Base-by-base conservation (phyloP, 2,329 filamentous ascomycete species). In the Penicillium sp. region DNA sequence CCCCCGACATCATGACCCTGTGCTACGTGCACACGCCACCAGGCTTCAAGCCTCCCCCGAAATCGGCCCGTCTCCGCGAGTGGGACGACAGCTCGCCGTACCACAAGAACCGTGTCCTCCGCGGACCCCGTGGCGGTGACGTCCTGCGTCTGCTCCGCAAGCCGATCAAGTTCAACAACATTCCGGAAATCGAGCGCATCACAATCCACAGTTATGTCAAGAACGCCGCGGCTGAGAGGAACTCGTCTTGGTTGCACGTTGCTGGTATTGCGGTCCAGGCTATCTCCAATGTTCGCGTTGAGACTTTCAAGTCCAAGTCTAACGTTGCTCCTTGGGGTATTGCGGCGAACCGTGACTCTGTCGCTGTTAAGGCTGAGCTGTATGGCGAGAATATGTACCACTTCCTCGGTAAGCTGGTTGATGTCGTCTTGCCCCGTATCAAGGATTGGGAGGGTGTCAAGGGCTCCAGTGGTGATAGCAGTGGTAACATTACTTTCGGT, bases 11-110 rank as follows among this genome's bases (percentile, higher is more conserved):
- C 66, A 85, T 97, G 79, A 89, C 91, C 44, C 82, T 99, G 68
- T 86, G 88, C 65, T 99, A 99, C 78, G 84, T 85, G 53, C 94
- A 99, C 79, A 84, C 80, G 50, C 89, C 91, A 1, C 92, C 92
- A 0, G 92, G 91, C 56, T 88, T 88, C 78, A 70, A 80, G 72
- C 73, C 80, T 11, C 77, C 81, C 17, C 63, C 80, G 50, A 82
- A 82, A 69, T 75, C 79, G 2, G 84, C 90, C 58, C 86, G 90
- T 60, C 78, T 97, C 65, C 85, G 94, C 55, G 78, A 83, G 66
- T 99, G 94, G 94, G 88, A 93, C 58, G 92, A 88, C 66, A 89
- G 88, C 50, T 96, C 90, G 8, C 94, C 93, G 2, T 99, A 99
- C 78, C 92, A 92, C 81, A 90, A 91, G 78, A 96, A 96, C 75